phyloP scores from a whole-genome alignment of 148 eudicot species.

The Vaccinium corymbosum region DNA sequence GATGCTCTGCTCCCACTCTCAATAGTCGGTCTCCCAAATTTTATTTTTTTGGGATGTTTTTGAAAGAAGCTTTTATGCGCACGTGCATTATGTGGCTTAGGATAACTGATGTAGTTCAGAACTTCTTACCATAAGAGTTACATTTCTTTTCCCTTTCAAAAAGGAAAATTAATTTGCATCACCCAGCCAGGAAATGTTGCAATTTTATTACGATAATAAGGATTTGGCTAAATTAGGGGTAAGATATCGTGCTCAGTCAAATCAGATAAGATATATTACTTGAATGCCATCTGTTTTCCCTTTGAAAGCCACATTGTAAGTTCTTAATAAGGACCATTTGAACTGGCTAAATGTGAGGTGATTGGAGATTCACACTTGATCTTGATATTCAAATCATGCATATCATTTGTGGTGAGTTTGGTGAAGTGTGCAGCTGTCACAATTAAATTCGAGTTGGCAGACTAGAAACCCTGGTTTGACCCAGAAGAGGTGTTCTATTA shows the following conservation, averaged over 20 bases:
- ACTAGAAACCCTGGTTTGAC: not conserved
- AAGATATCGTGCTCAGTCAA: not conserved
- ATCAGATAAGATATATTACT: not conserved
- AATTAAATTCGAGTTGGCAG: not conserved
- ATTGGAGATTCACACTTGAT: slow-evolving; percentile 1
- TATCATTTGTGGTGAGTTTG: not conserved
- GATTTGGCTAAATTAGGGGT: not conserved
- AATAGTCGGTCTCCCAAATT: no score
- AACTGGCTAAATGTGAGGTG: not conserved
- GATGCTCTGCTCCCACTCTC: no score
- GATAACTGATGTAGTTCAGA: not conserved
- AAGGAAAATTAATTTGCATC: not conserved
- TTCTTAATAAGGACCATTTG: not conserved
- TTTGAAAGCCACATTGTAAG: not conserved
- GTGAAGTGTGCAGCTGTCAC: not conserved
- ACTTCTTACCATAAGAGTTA: not conserved
- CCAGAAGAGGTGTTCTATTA: not conserved
- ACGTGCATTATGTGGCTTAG: no score
- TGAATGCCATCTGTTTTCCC: not conserved
- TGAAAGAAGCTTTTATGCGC: no score
- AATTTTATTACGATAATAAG: not conserved
- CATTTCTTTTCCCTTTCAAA: not conserved
- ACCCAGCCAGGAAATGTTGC: not conserved
- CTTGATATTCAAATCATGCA: not conserved
- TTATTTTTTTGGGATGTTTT: no score